Evolutionary conservation across 192 early-diverging fungal genomes (phyloP).

Genomic region (Phlyctochytrium planicorne): DNA sequence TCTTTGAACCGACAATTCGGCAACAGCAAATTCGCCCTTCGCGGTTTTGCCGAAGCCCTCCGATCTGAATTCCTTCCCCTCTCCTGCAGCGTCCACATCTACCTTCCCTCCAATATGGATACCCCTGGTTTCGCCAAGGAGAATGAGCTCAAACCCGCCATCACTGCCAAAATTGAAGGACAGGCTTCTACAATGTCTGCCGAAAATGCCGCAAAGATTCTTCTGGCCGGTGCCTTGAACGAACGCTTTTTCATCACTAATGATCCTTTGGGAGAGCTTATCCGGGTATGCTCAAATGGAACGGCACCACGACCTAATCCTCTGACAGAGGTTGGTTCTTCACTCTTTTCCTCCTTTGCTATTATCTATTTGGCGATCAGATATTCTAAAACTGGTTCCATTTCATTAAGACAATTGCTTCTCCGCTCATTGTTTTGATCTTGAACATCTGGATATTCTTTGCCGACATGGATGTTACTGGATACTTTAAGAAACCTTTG

Average conservation of each 20-base stretch:
- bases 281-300: constrained; percentile 19
- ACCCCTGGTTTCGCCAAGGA: constrained; percentile 48
- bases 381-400: too few species aligned
- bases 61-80: constrained; percentile 40
- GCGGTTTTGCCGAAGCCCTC: constrained; percentile 42
- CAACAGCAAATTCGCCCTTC: constrained; percentile 46
- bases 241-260: constrained; percentile 35
- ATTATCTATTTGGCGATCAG: not conserved
- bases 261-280: constrained; percentile 42
- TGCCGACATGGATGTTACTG: constrained; percentile 14
- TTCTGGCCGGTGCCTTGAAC: constrained; percentile 36
- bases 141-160: constrained; percentile 44
- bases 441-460: constrained; percentile 15
- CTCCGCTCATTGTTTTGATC: constrained; percentile 6
- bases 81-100: constrained; percentile 39
- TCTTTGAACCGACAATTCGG: not conserved
- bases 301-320: constrained; percentile 20
- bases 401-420: constrained; percentile 19
- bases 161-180: constrained; percentile 45
- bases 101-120: constrained; percentile 48
- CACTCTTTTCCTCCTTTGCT: not conserved
- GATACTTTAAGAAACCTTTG: too few species aligned
- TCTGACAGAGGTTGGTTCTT: constrained; percentile 20
- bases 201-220: constrained; percentile 34
- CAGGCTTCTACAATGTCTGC: constrained; percentile 30